Conservation (phyloP, 2,329 filamentous ascomycete species). For the Xylaria sp. region DNA sequence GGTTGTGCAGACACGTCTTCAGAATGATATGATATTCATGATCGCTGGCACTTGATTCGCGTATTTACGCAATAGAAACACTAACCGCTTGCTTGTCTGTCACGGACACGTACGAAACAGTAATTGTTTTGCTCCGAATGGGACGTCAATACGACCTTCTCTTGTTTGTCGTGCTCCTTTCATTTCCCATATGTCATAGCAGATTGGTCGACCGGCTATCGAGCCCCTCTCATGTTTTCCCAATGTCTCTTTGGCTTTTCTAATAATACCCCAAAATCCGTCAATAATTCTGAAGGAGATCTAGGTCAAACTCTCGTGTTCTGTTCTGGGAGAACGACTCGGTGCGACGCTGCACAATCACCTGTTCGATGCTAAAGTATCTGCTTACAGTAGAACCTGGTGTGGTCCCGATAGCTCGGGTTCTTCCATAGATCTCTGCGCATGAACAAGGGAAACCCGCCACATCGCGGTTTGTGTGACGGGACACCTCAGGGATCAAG, state of each 20-base stretch:
- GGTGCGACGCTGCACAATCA: slow-evolving; percentile 22
- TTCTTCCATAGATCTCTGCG: slow-evolving; percentile 35
- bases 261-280: background rate
- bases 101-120: slow-evolving; percentile 29
- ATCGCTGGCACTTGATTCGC: slow-evolving; percentile 27
- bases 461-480: slow-evolving; percentile 38
- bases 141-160: slow-evolving; percentile 28
- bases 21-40: slow-evolving; percentile 33
- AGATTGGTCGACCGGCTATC: slow-evolving; percentile 5
- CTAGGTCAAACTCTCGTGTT: background rate
- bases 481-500: slow-evolving; percentile 32
- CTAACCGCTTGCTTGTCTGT: slow-evolving; percentile 23
- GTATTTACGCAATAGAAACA: slow-evolving; percentile 23
- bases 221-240: slow-evolving; percentile 21
- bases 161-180: slow-evolving; percentile 35
- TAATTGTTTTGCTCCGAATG: slow-evolving; percentile 30
- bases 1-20: slow-evolving; percentile 17
- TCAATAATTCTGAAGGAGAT: background rate
- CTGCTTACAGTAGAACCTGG: slow-evolving; percentile 26
- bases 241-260: background rate
- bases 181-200: slow-evolving; percentile 30
- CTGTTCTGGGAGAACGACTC: background rate
- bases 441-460: slow-evolving; percentile 38
- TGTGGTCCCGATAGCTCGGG: slow-evolving; percentile 31
- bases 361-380: slow-evolving; percentile 24